Evolutionary conservation across 352 stramenopile genomes (phyloP).

Genomic region (Peronospora tabacina): DNA sequence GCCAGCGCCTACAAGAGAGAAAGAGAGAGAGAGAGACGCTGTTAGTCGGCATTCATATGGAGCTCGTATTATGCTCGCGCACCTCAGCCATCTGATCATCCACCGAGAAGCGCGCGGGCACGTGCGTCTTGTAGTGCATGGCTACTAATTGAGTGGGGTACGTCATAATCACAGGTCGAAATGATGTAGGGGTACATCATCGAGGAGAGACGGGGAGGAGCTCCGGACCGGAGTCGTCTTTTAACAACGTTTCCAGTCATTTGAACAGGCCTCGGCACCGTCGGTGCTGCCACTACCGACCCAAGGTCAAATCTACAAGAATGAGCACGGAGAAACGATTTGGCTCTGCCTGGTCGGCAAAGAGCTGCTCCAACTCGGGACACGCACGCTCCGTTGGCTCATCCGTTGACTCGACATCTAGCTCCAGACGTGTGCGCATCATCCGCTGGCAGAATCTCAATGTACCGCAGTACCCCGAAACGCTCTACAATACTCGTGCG

Average conservation of each 20-base stretch:
- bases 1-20: conserved; percentile 45
- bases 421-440: conserved; percentile 24
- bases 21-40: neutral
- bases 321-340: conserved; percentile 5
- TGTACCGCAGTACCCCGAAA: conserved; percentile 30
- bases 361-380: conserved; percentile 6
- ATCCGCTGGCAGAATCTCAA: conserved; percentile 25
- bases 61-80: neutral
- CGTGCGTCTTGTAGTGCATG: conserved; percentile 86
- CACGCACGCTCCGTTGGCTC: conserved; percentile 23
- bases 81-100: conserved; percentile 86
- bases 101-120: conserved; percentile 74
- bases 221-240: no score
- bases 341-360: neutral
- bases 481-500: conserved; percentile 30
- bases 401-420: conserved; percentile 18
- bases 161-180: neutral
- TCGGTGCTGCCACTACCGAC: conserved; percentile 1
- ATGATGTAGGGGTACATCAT: neutral
- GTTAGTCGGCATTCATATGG: neutral
- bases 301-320: neutral
- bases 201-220: neutral
- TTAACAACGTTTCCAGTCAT: no score
- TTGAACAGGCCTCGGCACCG: conserved; percentile 1
- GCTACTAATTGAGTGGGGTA: neutral